Evolutionary conservation across 2,329 filamentous ascomycete genomes (phyloP), one percentile per base, ranked within the genome.

Genomic region (Fusarium sp.): DNA sequence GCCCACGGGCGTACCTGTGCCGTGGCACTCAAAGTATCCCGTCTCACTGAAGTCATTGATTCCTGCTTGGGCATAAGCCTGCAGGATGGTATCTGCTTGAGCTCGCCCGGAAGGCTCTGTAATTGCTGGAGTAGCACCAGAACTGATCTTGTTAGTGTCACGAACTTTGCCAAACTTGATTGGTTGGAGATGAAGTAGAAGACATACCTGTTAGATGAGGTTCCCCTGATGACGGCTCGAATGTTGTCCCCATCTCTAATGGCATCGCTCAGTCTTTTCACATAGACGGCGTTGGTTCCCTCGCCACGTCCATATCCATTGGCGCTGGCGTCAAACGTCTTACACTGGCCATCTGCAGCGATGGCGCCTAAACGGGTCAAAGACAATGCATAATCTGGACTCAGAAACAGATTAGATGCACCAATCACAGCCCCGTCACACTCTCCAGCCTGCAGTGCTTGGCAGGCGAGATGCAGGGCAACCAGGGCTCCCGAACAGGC

Each of bases 251-350:
- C 83, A 59, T 85, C 83, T 11, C 76, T 72, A 5, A 88, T 66
- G 1, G 87, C 87, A 62, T 85, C 81, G 3, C 78, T 75, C 0
- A 89, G 76, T 1, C 79, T 80, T 75, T 89, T 89, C 4, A 90
- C 64, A 4, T 88, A 72, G 3, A 90, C 72, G 14, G 83, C 79
- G 1, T 80, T 85, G 18, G 84, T 77, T 0, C 86, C 88, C 67
- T 90, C 88, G 2, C 85, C 87, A 15, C 87, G 81, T 1, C 82
- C 85, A 71, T 89, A 90, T 15, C 72, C 73, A 65, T 80, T 75
- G 11, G 85, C 87, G 6, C 78, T 78, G 9, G 77, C 72, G 66
- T 87, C 87, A 71, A 84, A 87, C 17, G 82, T 81, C 54, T 80
- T 79, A 27, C 75, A 80, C 37, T 67, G 65, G n/a, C 78, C 75